Evolutionary conservation across 2,329 filamentous ascomycete genomes (phyloP).

Genomic region (Aspergillus fumigatus): DNA sequence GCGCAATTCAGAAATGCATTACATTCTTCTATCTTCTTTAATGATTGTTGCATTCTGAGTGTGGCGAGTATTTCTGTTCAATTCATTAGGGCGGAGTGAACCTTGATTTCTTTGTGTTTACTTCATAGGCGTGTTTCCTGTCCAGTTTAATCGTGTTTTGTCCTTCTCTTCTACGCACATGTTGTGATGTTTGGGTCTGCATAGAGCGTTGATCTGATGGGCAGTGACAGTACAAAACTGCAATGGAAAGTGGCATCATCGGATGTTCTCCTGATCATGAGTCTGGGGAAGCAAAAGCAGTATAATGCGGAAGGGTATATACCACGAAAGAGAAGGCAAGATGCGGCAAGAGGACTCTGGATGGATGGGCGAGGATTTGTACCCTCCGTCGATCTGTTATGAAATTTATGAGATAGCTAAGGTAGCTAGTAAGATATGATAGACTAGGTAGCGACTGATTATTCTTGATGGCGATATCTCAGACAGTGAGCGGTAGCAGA

Average conservation of each 20-base stretch:
- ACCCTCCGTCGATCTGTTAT: background rate
- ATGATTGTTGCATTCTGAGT: background rate
- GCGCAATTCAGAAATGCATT: constrained; percentile 19
- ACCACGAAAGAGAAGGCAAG: background rate
- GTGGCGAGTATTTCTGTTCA: background rate
- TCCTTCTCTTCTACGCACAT: constrained; percentile 4
- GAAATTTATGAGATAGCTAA: background rate
- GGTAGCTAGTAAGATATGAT: background rate
- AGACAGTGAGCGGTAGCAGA: no score
- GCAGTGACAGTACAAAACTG: constrained; percentile 1
- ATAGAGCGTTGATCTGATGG: constrained; percentile 9
- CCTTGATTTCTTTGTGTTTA: background rate
- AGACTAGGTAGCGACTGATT: background rate
- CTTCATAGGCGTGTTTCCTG: constrained; percentile 6
- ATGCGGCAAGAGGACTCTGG: background rate
- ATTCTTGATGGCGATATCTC: background rate
- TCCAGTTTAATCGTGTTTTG: constrained; percentile 11
- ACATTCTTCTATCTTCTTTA: constrained; percentile 3
- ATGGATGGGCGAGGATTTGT: background rate
- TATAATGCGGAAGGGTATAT: constrained; percentile 8
- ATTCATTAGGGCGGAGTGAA: constrained; percentile 4
- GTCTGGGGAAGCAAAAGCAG: constrained; percentile 6
- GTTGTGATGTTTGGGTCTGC: constrained; percentile 6
- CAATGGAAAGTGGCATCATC: background rate
- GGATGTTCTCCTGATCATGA: background rate